These are phyloP conservation scores for Xylaria scruposa DNA, from an alignment of 495 filamentous ascomycete genomes.

Conservation along the genomic window DNA sequence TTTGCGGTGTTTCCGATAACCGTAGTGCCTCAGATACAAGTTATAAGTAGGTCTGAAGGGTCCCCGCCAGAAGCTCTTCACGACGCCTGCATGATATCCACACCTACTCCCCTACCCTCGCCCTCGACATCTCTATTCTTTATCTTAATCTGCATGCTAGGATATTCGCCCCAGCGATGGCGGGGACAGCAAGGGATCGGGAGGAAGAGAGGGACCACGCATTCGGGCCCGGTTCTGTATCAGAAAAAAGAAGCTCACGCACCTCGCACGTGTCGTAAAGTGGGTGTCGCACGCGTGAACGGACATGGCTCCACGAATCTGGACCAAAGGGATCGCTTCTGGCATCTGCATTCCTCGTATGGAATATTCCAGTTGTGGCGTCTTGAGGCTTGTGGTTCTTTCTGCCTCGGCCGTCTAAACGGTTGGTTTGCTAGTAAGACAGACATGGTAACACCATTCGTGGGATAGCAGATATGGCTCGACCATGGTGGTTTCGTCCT, in stretches of 20 bases:
- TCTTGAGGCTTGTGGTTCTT: background rate
- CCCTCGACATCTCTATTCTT: background rate
- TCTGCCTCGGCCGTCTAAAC: background rate
- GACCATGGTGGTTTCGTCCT: background rate
- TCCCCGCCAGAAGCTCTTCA: slow-evolving; percentile 13
- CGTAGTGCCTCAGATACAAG: background rate
- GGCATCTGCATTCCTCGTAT: slow-evolving; percentile 19
- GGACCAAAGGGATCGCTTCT: background rate
- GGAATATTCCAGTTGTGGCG: slow-evolving; percentile 2
- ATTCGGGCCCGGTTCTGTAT: slow-evolving; percentile 21
- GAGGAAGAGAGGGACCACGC: slow-evolving; percentile 15
- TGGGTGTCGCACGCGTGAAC: slow-evolving; percentile 14
- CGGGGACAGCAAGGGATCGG: slow-evolving; percentile 10
- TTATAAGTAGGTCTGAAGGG: background rate
- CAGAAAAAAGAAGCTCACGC: slow-evolving; percentile 19
- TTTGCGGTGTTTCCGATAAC: slow-evolving; percentile 19
- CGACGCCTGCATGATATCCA: slow-evolving; percentile 27
- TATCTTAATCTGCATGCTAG: background rate
- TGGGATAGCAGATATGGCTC: background rate
- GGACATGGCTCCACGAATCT: slow-evolving; percentile 5
- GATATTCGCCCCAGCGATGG: slow-evolving; percentile 3
- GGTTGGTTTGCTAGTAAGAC: slow-evolving; percentile 9
- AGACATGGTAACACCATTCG: background rate
- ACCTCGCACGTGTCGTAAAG: slow-evolving; percentile 19
- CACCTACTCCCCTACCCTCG: background rate